phyloP scores from a whole-genome alignment of 2,329 filamentous ascomycete genomes.

The Xylariomycetidae sp. region DNA sequence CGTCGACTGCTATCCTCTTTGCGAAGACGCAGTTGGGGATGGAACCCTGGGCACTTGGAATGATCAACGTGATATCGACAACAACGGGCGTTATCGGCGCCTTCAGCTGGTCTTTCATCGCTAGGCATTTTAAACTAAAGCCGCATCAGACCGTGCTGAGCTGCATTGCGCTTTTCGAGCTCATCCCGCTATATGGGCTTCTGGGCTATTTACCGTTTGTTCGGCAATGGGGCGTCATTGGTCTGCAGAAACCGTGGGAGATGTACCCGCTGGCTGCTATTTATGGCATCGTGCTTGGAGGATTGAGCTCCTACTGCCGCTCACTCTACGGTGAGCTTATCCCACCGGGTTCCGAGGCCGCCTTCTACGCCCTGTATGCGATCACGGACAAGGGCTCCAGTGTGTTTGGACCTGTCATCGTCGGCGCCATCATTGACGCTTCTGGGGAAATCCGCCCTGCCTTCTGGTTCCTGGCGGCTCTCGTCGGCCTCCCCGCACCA shows the following conservation, averaged over 20 bases:
- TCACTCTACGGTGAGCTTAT: constrained; percentile 91
- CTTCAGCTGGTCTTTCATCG: constrained; percentile 81
- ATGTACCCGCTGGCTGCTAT: constrained; percentile 91
- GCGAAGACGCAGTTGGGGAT: constrained; percentile 91
- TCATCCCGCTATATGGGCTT: constrained; percentile 88
- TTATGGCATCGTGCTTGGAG: constrained; percentile 92
- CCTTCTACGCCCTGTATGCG: constrained; percentile 93
- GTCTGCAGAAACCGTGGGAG: constrained; percentile 91
- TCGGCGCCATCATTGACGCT: constrained; percentile 83
- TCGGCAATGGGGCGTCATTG: constrained; percentile 65
- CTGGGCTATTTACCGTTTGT: constrained; percentile 82
- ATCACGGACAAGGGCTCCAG: constrained; percentile 97
- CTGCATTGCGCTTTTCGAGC: constrained; percentile 85
- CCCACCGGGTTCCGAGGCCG: constrained; percentile 87
- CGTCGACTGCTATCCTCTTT: constrained; percentile 89
- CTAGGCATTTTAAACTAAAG: constrained; percentile 59
- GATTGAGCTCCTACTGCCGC: constrained; percentile 84
- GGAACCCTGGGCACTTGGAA: constrained; percentile 76
- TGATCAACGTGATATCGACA: constrained; percentile 93
- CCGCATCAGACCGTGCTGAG: constrained; percentile 85
- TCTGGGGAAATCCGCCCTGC: constrained; percentile 77
- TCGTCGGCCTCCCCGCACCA: constrained; percentile 81
- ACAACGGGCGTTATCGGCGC: constrained; percentile 78
- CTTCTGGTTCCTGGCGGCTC: constrained; percentile 81
- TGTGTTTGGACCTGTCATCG: constrained; percentile 89